Percentiles rank a stretch among this genome's conserved stretches.
Evolutionary conservation across 108 stramenopile species (phyloP).

Genomic region (Cafeteria roenbergensis): DNA sequence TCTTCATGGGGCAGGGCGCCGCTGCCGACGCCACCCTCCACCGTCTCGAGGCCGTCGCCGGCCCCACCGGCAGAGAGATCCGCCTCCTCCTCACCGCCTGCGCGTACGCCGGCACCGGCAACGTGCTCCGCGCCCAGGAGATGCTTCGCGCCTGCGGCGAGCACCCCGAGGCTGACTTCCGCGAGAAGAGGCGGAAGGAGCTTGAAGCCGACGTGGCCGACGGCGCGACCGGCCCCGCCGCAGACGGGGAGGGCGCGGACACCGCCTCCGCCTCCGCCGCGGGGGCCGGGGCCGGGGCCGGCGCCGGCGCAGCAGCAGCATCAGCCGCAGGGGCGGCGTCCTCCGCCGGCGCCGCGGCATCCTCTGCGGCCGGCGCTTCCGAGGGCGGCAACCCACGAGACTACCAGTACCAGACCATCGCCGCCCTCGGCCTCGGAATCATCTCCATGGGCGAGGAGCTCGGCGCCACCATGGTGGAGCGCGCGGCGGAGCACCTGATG

Average conservation of each 20-base stretch:
- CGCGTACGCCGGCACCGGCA: conserved; percentile 93
- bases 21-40: conserved; percentile 81
- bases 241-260: neutral
- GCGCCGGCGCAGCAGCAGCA: conserved; percentile 3
- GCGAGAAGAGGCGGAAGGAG: conserved; percentile 44
- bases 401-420: conserved; percentile 58
- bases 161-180: conserved; percentile 38
- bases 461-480: conserved; percentile 89
- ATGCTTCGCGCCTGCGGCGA: conserved; percentile 95
- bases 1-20: conserved; percentile 85
- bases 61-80: neutral
- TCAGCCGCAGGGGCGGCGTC: conserved; percentile 1
- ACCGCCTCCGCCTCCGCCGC: conserved; percentile 3
- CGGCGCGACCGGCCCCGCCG: too few species aligned
- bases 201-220: conserved; percentile 61
- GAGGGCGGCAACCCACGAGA: conserved; percentile 5
- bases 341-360: conserved; percentile 1
- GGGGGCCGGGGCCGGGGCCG: neutral
- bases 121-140: conserved; percentile 87
- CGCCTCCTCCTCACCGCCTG: conserved; percentile 72
- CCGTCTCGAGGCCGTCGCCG: neutral
- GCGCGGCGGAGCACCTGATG: conserved; percentile 91
- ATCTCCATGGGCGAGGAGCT: conserved; percentile 94
- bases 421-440: conserved; percentile 81
- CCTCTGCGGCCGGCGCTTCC: neutral